Base-by-base conservation (phyloP, 2,329 filamentous ascomycete species). In the Penicillium italicum region DNA sequence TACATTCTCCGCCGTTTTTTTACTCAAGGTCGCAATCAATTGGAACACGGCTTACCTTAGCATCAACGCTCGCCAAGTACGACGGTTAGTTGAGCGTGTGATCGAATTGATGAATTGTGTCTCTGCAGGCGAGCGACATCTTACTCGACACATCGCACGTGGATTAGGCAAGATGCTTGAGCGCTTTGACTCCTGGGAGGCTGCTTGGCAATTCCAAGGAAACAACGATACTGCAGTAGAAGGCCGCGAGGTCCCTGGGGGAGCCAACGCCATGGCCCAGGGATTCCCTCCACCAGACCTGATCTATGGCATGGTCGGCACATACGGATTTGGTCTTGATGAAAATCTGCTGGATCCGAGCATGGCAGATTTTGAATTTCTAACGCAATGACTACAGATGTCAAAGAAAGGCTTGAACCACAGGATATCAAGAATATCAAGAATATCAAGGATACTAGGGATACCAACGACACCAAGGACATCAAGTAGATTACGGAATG, bases 1-100 rank as follows among this genome's bases (percentile, higher is more conserved):
- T 45, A 76, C 75, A 11, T 77, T 77, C 58, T 77, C 75, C 4
- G 75, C 75, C 0, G 74, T 77, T 0, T 77, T 77, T 56, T 61
- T 77, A 31, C 70, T 77, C 47, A 77, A 77, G 62, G 75, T 77
- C 8, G 74, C 74, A 11, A 72, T 75, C 33, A 76, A 74, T 48
- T 76, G 74, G 73, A 75, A 76, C 58, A 72, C 72, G 26, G 73
- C 73, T 14, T 74, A 74, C 53, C 62, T 75, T 11, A 75, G 69
- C 45, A 71, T 76, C 38, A 71, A 75, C 37, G 70, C 73, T 7
- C 68, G 70, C 22, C 68, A 73, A 54, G 71, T 73, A 18, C 73
- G 74, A 11, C 68, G 64, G 14, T 62, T 76, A 5, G 72, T 76
- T 9, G 71, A 75, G 59, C 64, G 71, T 31, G 71, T 75, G 16